Percentiles rank a stretch among this genome's conserved stretches.
phyloP scores from a whole-genome alignment of 179 eudicot genomes.

The Carnegiea gigantea region DNA sequence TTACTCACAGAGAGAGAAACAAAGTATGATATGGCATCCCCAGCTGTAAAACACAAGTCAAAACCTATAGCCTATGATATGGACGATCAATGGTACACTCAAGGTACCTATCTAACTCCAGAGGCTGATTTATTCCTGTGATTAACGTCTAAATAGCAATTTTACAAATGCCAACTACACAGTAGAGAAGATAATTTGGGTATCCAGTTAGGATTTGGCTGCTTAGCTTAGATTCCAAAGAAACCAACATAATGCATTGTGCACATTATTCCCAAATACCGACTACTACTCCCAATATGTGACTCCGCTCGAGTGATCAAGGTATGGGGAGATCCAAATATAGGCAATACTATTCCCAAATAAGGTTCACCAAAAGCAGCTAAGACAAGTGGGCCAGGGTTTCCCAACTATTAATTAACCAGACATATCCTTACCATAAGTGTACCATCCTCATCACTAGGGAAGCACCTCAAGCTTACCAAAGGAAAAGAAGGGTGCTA shows the following conservation, averaged over 20 bases:
- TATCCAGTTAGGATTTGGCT: not conserved
- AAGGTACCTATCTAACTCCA: not conserved
- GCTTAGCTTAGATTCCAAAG: not conserved
- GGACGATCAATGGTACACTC: not conserved
- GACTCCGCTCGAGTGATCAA: no score
- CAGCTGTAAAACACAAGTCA: not conserved
- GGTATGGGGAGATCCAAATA: no score
- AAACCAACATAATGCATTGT: not conserved
- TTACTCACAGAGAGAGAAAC: not conserved
- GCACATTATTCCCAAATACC: not conserved
- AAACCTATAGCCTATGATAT: not conserved
- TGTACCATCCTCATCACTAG: no score
- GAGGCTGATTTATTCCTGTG: not conserved
- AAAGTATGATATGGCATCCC: not conserved
- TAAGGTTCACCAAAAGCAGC: not conserved
- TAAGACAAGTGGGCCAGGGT: not conserved
- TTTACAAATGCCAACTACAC: not conserved
- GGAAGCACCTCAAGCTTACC: no score
- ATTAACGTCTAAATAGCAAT: not conserved
- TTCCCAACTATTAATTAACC: not conserved
- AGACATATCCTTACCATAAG: not conserved
- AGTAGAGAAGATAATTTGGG: not conserved
- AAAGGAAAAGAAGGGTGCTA: no score
- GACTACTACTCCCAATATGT: no score
- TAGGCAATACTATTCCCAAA: not conserved